Evolutionary conservation across 208 protist genomes (phyloP).

Genomic region (Wallacemonas sp.): DNA sequence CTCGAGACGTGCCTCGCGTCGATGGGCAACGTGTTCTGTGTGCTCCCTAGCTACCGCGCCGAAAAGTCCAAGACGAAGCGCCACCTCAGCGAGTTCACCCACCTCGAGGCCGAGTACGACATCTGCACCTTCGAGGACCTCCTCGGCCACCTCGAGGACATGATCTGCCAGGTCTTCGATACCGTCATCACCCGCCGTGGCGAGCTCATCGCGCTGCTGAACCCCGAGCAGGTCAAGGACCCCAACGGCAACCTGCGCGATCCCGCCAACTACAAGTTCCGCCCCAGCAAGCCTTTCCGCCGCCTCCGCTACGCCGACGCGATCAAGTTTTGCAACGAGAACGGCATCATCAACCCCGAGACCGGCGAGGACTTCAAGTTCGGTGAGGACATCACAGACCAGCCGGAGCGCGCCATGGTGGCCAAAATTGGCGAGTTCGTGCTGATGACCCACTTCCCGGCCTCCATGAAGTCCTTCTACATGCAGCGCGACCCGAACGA

Average conservation of each 20-base stretch:
- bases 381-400: constrained; percentile 98
- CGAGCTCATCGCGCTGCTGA: constrained; percentile 89
- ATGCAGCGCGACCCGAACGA: constrained; percentile 94
- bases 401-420: constrained; percentile 97
- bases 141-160: constrained; percentile 93
- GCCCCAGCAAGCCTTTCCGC: constrained; percentile 94
- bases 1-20: constrained; percentile 96
- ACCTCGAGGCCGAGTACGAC: constrained; percentile 97
- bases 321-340: constrained; percentile 95
- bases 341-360: constrained; percentile 94
- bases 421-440: constrained; percentile 96
- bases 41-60: constrained; percentile 97
- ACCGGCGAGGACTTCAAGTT: constrained; percentile 89
- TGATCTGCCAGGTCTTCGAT: constrained; percentile 91
- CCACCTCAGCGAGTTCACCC: constrained; percentile 99
- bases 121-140: constrained; percentile 98
- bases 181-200: constrained; percentile 67
- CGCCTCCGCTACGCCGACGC: constrained; percentile 96
- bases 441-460: constrained; percentile 97
- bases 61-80: constrained; percentile 97
- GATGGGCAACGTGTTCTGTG: constrained; percentile 96
- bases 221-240: constrained; percentile 85
- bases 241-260: constrained; percentile 55
- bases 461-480: constrained; percentile 99
- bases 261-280: constrained; percentile 88